A percentile compares a stretch with the other conserved stretches of the same genome.
Evolutionary conservation across 2,329 filamentous ascomycete genomes (phyloP).

Genomic region (Teratosphaeria viscida): DNA sequence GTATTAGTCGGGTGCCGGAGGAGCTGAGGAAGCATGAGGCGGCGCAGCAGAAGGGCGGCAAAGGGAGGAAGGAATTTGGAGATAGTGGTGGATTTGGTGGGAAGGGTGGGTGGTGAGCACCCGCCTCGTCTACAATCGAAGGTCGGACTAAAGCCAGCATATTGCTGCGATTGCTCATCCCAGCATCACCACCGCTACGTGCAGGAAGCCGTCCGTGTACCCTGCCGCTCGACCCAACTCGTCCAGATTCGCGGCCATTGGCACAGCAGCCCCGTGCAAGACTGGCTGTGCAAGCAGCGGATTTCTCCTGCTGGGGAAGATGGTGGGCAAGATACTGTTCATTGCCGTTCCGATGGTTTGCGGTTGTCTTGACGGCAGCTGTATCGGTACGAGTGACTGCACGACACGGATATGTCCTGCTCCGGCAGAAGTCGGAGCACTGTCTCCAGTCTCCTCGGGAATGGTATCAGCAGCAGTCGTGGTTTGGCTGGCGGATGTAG

Average conservation of each 20-base stretch:
- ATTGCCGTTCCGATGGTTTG: conserved; percentile 70
- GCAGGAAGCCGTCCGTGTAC: conserved; percentile 88
- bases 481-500: conserved; percentile 35
- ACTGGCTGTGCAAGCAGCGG: conserved; percentile 75
- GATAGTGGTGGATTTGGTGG: conserved; percentile 26
- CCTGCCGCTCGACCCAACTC: conserved; percentile 73
- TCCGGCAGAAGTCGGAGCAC: conserved; percentile 8
- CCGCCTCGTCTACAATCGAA: neutral
- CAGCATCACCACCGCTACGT: conserved; percentile 68
- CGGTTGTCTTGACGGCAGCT: conserved; percentile 37
- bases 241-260: conserved; percentile 67
- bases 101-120: conserved; percentile 25
- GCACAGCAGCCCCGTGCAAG: conserved; percentile 74
- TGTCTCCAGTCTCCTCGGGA: conserved; percentile 8
- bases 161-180: conserved; percentile 24
- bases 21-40: conserved; percentile 82
- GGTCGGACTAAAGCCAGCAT: neutral
- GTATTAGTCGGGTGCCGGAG: conserved; percentile 80
- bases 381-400: conserved; percentile 59
- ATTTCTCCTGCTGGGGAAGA: conserved; percentile 81
- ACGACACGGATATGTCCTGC: conserved; percentile 42
- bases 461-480: conserved; percentile 26
- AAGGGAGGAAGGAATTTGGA: conserved; percentile 24
- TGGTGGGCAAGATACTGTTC: conserved; percentile 59
- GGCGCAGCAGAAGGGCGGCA: conserved; percentile 61